These are phyloP conservation scores for Xylaria longipes DNA, from an alignment of 495 filamentous ascomycete genomes.

Conservation along the genomic window DNA sequence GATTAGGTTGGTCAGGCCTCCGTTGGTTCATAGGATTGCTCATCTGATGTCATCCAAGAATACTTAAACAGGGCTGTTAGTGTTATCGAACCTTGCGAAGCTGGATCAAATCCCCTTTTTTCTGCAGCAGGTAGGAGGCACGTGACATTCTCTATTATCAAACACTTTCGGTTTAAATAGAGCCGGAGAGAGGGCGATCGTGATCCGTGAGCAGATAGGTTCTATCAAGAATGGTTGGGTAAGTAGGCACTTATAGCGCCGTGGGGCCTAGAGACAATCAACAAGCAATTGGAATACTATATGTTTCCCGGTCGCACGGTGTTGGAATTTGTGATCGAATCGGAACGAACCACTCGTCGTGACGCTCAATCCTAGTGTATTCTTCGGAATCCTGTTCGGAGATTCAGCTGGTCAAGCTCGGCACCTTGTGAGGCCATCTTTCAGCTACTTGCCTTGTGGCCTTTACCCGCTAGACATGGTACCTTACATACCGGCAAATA, in stretches of 20 bases:
- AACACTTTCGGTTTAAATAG: not conserved
- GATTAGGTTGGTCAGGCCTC: not conserved
- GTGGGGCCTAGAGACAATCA: not conserved
- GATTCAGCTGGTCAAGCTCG: constrained; percentile 4
- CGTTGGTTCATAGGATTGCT: not conserved
- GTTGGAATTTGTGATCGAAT: not conserved
- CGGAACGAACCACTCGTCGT: not conserved
- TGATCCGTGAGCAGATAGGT: not conserved
- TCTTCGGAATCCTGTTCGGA: too few species aligned
- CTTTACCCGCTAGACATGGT: not conserved
- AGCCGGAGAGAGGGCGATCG: constrained; percentile 6
- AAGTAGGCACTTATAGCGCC: not conserved
- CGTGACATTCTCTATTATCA: not conserved
- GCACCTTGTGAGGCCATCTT: constrained; percentile 1
- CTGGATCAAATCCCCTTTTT: not conserved
- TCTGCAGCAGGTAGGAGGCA: not conserved
- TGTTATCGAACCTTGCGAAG: not conserved
- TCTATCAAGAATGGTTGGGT: constrained; percentile 3
- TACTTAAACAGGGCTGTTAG: too few species aligned
- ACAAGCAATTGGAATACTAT: not conserved
- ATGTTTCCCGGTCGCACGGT: not conserved
- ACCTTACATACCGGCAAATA: not conserved
- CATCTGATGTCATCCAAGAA: constrained; percentile 16
- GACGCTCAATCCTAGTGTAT: not conserved
- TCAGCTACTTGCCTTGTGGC: constrained; percentile 14